Evolutionary conservation across 495 filamentous ascomycete species (phyloP).

Genomic region (Lophiotrema nucula): DNA sequence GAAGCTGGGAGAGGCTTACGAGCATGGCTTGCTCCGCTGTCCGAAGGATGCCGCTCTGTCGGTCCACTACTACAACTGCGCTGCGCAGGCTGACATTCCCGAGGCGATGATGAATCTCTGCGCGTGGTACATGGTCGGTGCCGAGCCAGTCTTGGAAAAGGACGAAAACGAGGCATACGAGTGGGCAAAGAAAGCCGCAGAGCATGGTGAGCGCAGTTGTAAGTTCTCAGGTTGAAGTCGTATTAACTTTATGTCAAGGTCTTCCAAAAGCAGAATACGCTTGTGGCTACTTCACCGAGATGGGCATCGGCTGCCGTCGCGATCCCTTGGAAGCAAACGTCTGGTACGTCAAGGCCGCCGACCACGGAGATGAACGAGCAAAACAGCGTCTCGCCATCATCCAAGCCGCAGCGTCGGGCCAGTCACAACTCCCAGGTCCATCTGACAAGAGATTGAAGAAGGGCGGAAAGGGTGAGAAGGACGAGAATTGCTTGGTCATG

Average conservation of each 20-base stretch:
- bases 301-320: conserved; percentile 91
- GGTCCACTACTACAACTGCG: conserved; percentile 95
- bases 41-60: conserved; percentile 88
- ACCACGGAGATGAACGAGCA: conserved; percentile 85
- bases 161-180: conserved; percentile 96
- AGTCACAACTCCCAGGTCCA: conserved; percentile 33
- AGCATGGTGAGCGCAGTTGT: conserved; percentile 62
- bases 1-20: conserved; percentile 92
- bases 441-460: conserved; percentile 35
- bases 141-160: conserved; percentile 87
- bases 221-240: not conserved
- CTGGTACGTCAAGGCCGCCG: conserved; percentile 96
- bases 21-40: conserved; percentile 84
- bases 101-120: conserved; percentile 98
- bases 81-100: conserved; percentile 78
- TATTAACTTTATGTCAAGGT: conserved; percentile 49
- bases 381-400: conserved; percentile 84
- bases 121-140: conserved; percentile 97
- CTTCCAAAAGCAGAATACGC: conserved; percentile 93
- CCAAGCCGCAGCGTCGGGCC: conserved; percentile 76
- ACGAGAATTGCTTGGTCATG: conserved; percentile 36
- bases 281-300: conserved; percentile 95
- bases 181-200: conserved; percentile 86
- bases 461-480: conserved; percentile 18
- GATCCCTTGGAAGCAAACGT: conserved; percentile 94